Evolutionary conservation across 768 basidiomycete species (phyloP), one percentile per base, ranked within the genome.

Genomic region (Naganishia onofrii): DNA sequence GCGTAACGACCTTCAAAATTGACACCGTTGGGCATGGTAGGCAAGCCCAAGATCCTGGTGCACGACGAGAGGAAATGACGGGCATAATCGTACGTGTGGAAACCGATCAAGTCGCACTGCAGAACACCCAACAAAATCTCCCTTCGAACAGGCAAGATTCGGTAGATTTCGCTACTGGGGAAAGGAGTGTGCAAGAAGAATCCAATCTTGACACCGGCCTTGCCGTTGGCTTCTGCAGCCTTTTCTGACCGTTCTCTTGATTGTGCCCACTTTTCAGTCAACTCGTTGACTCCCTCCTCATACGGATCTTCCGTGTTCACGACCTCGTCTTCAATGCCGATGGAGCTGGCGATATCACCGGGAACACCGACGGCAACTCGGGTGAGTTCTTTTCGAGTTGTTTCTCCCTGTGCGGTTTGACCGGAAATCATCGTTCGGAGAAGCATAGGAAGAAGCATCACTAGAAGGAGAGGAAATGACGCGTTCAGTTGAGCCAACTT

Each of bases 71-170:
- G 85, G 87, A 99, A 99, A 82, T 99, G 96, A 51, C 96, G 93
- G 1, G 96, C 96, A 78, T 99, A 99, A 82, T 99, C 96, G 82
- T 95, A 99, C 10, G 96, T 99, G 84, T 99, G 96, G 87, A 98
- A 99, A 17, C 96, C 96, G 76, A 99, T 93, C 72, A 99, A 86
- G 79, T 99, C 95, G 76, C 92, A 97, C 81, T 94, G 92, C 17
- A 98, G 85, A 53, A 97, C 86, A 34, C 96, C 96, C 42, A 97
- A 88, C n/a, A 99, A 84, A 72, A 99, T 98, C 82, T 99, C 96
- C 68, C 93, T 88, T 60, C 96, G 90, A 42, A 99, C 96, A 2
- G 96, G 96, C 19, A 99, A 85, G 78, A 98, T 96, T 71, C 96
- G 96, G 84, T 96, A 98, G 73, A 98, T 97, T 81, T 98, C 95